A percentile compares a stretch with the other conserved stretches of the same genome.
phyloP scores from a whole-genome alignment of 352 stramenopile genomes.

The Phytophthora macrochlamydospora region DNA sequence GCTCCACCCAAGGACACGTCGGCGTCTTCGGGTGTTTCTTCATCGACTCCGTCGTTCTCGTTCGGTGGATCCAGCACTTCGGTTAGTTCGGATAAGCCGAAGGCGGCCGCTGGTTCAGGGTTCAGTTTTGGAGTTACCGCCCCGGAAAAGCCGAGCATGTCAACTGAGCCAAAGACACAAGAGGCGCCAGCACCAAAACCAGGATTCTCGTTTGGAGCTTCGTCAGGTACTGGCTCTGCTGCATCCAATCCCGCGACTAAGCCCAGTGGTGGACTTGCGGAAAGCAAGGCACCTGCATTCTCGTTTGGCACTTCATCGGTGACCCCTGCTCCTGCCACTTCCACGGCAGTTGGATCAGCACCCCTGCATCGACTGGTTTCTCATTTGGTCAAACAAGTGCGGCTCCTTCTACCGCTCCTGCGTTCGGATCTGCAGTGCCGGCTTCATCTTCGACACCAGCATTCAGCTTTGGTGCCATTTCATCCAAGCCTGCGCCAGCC shows the following conservation, averaged over 20 bases:
- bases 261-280: conserved; percentile 29
- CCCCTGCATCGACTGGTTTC: conserved; percentile 23
- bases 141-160: too few relatives aligned
- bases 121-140: conserved; percentile 27
- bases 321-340: conserved; percentile 18
- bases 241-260: conserved; percentile 23
- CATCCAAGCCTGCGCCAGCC: conserved; percentile 9
- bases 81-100: conserved; percentile 27
- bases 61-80: conserved; percentile 25
- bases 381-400: conserved; percentile 29
- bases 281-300: conserved; percentile 27
- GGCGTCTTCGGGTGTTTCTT: neutral
- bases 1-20: conserved; percentile 29
- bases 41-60: conserved; percentile 21
- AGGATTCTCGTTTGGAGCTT: conserved; percentile 51
- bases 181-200: conserved; percentile 26
- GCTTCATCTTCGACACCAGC: conserved; percentile 15
- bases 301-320: conserved; percentile 24
- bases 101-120: conserved; percentile 11
- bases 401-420: conserved; percentile 19
- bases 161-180: too few relatives aligned
- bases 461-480: conserved; percentile 24
- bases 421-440: conserved; percentile 30
- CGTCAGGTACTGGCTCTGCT: conserved; percentile 6
- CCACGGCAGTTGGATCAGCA: conserved; percentile 18